Evolutionary conservation across 2,329 filamentous ascomycete genomes (phyloP).

Genomic region (Basipetospora chlamydospora): DNA sequence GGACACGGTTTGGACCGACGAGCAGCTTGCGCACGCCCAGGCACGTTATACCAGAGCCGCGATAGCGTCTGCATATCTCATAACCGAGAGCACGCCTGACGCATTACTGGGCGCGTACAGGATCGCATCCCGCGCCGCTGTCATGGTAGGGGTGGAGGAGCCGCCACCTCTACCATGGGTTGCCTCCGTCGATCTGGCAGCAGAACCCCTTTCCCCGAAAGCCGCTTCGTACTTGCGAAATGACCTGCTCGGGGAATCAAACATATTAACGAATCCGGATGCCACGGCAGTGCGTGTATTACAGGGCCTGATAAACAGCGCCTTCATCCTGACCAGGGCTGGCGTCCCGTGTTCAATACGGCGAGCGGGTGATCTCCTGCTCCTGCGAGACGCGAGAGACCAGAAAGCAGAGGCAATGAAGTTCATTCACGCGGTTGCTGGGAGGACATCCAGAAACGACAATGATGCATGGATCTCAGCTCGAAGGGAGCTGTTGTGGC

Average conservation of each 20-base stretch:
- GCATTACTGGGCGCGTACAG: constrained; percentile 25
- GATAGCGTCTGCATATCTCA: constrained; percentile 52
- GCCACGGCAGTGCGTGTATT: constrained; percentile 41
- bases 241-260: constrained; percentile 41
- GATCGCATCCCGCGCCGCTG: constrained; percentile 18
- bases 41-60: constrained; percentile 52
- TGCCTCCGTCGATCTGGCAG: constrained; percentile 3
- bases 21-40: constrained; percentile 44
- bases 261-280: constrained; percentile 49
- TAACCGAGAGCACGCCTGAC: constrained; percentile 43
- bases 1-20: constrained; percentile 42
- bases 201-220: constrained; percentile 21
- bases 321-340: constrained; percentile 36
- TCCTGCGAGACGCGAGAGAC: constrained; percentile 48
- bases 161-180: constrained; percentile 30
- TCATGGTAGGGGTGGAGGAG: constrained; percentile 38
- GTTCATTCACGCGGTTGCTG: constrained; percentile 38
- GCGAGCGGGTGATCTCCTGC: constrained; percentile 45
- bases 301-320: constrained; percentile 47
- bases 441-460: constrained; percentile 39
- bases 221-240: constrained; percentile 32
- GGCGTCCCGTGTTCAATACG: constrained; percentile 37
- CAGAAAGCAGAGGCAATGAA: constrained; percentile 46
- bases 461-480: constrained; percentile 49
- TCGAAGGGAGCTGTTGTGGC: constrained; percentile 55